Conservation (phyloP, 2,329 filamentous ascomycete genomes). For the Nannizziopsis arthrosporioides region DNA sequence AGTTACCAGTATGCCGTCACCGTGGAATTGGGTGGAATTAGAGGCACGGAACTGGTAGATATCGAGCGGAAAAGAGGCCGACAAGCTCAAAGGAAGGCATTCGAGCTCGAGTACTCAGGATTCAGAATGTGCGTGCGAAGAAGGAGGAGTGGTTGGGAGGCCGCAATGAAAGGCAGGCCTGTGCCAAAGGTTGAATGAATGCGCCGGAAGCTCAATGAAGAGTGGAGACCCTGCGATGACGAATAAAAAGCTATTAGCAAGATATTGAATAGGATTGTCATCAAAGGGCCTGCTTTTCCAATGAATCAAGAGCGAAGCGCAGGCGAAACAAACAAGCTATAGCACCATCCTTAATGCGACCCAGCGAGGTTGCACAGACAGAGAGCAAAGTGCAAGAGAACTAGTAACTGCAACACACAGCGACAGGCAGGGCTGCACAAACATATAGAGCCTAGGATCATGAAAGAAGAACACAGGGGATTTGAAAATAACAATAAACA, state of each 20-base stretch:
- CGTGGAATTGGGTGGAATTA: background rate
- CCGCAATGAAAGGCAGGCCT: background rate
- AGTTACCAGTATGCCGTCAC: background rate
- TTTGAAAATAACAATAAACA: background rate
- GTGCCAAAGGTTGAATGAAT: constrained; percentile 3
- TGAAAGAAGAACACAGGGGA: background rate
- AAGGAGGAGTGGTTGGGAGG: background rate
- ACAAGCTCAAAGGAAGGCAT: constrained; percentile 4
- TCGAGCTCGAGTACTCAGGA: constrained; percentile 5
- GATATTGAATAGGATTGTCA: background rate
- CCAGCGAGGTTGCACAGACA: background rate
- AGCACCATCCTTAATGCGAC: no score
- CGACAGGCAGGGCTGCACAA: background rate
- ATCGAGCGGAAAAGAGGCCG: background rate
- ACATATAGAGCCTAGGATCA: background rate
- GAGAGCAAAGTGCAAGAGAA: background rate
- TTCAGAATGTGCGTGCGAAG: background rate
- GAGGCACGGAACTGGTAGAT: background rate
- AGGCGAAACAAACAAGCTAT: no score
- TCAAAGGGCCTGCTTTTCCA: background rate
- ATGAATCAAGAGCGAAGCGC: background rate
- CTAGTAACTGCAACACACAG: background rate
- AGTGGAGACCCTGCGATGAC: constrained; percentile 1
- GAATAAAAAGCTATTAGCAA: background rate
- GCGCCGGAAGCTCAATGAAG: constrained; percentile 12